phyloP scores from a whole-genome alignment of 257 asterid genomes.

The Primulina tabacum region DNA sequence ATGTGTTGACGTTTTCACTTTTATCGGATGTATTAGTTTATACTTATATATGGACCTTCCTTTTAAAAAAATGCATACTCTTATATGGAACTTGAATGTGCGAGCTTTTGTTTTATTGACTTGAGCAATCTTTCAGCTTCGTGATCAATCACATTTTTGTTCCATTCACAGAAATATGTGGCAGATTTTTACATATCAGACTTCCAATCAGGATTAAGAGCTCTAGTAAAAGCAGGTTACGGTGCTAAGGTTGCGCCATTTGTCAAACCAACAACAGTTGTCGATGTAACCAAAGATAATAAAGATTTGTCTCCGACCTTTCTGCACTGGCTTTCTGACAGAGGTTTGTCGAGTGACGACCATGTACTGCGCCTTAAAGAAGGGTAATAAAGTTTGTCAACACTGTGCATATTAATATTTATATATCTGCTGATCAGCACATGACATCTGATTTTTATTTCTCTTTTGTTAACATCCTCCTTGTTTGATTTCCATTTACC shows the following conservation, averaged over 20 bases:
- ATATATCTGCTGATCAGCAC: background rate
- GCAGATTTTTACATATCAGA: conserved; percentile 85
- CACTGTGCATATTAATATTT: no score
- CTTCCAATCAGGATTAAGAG: conserved; percentile 81
- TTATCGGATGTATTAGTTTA: background rate
- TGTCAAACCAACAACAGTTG: conserved; percentile 56
- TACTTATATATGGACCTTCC: background rate
- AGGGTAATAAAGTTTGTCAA: conserved; percentile 42
- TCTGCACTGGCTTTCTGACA: conserved; percentile 62
- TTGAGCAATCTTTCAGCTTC: conserved; percentile 7
- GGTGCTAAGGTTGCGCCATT: conserved; percentile 80
- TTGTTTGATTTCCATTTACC: background rate
- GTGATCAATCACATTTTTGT: conserved; percentile 19
- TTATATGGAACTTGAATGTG: background rate
- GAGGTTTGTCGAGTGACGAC: conserved; percentile 62
- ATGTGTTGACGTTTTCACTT: background rate
- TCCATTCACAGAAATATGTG: conserved; percentile 50
- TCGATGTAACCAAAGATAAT: conserved; percentile 50
- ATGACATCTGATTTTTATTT: background rate
- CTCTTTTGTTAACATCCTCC: conserved; percentile 3
- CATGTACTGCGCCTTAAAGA: conserved; percentile 67
- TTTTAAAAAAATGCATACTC: background rate
- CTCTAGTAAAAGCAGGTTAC: conserved; percentile 79
- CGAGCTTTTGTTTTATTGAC: background rate
- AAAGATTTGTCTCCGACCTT: conserved; percentile 56